Evolutionary conservation across 306 rosid species (phyloP).

Genomic region (Rosa lucieae): DNA sequence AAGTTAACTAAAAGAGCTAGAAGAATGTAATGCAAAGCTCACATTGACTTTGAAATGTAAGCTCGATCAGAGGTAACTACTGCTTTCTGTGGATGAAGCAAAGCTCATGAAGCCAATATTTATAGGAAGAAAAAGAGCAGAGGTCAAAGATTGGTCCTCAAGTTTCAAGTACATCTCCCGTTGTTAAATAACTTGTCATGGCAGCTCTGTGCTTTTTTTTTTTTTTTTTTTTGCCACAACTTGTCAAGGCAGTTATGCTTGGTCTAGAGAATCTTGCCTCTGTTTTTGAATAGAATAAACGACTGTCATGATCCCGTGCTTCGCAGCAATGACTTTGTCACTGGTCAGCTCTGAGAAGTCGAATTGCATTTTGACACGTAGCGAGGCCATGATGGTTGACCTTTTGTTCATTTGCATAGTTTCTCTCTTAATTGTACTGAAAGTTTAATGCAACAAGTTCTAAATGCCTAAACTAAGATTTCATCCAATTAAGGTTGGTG

Average conservation of each 20-base stretch:
- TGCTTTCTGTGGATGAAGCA: background rate
- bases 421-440: background rate
- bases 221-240: background rate
- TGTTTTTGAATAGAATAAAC: background rate
- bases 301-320: background rate
- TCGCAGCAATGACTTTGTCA: background rate
- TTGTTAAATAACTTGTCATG: conserved; percentile 8
- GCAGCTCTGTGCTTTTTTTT: background rate
- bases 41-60: background rate
- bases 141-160: background rate
- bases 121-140: background rate
- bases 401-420: background rate
- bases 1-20: background rate
- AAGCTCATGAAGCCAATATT: background rate
- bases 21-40: background rate
- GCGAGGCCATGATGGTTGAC: background rate
- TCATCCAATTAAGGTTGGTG: background rate
- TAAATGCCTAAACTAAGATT: background rate
- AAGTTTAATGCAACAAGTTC: background rate
- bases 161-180: background rate
- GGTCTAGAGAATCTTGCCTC: background rate
- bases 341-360: background rate
- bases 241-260: background rate
- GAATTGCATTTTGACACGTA: background rate
- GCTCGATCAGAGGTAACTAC: background rate